Evolutionary conservation across 1,284 basidiomycete species (phyloP).

Genomic region (Hypsizygus ulmarius): DNA sequence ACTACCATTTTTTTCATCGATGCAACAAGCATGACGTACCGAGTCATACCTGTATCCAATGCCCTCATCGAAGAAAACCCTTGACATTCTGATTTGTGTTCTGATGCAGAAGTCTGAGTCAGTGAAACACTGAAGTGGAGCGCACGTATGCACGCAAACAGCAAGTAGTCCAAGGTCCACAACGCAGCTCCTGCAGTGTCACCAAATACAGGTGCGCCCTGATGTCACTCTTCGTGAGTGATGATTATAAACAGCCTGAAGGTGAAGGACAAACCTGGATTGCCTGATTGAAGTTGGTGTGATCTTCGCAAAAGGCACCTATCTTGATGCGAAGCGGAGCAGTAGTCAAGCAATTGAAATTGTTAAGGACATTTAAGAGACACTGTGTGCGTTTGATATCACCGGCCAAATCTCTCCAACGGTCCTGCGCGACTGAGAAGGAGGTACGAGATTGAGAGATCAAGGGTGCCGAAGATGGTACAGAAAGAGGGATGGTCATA

Average conservation of each 20-base stretch:
- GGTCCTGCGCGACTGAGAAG: conserved; percentile 67
- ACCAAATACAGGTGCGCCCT: conserved; percentile 65
- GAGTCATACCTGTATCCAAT: conserved; percentile 50
- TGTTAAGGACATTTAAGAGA: conserved; percentile 54
- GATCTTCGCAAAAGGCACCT: conserved; percentile 64
- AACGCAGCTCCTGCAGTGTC: conserved; percentile 69
- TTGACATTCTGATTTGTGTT: conserved; percentile 37
- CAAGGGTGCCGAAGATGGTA: conserved; percentile 9
- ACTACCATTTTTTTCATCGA: background rate
- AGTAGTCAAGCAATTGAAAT: conserved; percentile 50
- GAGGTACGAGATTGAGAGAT: conserved; percentile 50
- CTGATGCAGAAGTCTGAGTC: conserved; percentile 16
- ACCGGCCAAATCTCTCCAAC: conserved; percentile 67
- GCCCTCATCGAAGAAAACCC: conserved; percentile 45
- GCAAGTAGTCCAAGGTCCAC: conserved; percentile 65
- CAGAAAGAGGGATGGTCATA: conserved; percentile 10
- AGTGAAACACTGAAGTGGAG: background rate
- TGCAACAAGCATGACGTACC: conserved; percentile 23
- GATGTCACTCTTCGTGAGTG: background rate
- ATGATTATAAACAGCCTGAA: conserved; percentile 35
- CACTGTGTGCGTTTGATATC: conserved; percentile 48
- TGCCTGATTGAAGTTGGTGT: conserved; percentile 48
- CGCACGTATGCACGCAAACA: conserved; percentile 41
- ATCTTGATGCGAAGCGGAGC: conserved; percentile 55
- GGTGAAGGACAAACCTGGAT: conserved; percentile 34